Conservation (phyloP, 257 asterid genomes). For the Solanum chmielewskii region DNA sequence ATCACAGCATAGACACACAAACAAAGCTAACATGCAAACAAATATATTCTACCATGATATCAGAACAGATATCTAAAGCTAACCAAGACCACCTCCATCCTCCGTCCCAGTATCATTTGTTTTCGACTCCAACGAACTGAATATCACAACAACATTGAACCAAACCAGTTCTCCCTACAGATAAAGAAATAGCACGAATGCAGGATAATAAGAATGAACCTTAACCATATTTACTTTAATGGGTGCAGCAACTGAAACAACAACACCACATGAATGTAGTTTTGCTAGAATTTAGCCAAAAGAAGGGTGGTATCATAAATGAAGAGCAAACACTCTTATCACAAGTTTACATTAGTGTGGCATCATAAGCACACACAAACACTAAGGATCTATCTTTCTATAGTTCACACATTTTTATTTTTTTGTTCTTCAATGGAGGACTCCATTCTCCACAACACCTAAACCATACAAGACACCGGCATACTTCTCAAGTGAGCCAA, state of each 20-base stretch:
- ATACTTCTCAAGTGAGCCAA: slow-evolving; percentile 56
- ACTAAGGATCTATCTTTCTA: neutral
- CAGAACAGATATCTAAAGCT: neutral
- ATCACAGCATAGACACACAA: neutral
- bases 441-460: slow-evolving; percentile 48
- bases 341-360: slow-evolving; percentile 29
- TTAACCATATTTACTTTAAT: neutral
- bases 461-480: slow-evolving; percentile 69
- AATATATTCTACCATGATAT: neutral
- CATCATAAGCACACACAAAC: slow-evolving; percentile 25
- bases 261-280: neutral
- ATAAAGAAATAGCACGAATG: neutral
- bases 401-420: slow-evolving; percentile 8
- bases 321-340: neutral
- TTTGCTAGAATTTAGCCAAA: neutral
- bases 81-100: neutral
- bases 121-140: neutral
- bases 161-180: neutral
- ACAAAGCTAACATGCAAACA: neutral
- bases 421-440: slow-evolving; percentile 12
- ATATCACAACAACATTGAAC: neutral
- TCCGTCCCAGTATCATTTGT: neutral
- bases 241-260: neutral
- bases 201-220: neutral
- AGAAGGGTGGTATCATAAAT: neutral